Evolutionary conservation across 2,329 filamentous ascomycete genomes (phyloP), one percentile per base, ranked within the genome.

Genomic region (Didymella sp.): DNA sequence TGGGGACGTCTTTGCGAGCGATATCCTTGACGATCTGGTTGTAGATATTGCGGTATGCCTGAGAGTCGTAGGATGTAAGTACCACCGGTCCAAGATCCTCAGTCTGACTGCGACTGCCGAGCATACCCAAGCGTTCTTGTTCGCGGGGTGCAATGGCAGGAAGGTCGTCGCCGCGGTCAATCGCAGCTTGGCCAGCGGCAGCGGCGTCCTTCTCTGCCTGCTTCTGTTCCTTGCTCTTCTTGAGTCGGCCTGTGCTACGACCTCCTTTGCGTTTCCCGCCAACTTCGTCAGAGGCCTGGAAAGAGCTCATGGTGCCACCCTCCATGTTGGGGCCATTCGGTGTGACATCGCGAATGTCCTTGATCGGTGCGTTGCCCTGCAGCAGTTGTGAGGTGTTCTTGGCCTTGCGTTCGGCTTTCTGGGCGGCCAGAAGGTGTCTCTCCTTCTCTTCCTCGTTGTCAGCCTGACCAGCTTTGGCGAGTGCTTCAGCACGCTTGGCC

Each of bases 11-110:
- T 74, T 96, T 96, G 59, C 92, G 88, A 2, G 94, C 91, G 68
- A 99, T 87, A 71, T 99, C 95, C 63, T 94, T 90, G 89, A 92
- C 96, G 64, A 98, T 98, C 76, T 97, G 92, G 70, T 96, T 93
- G 76, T 97, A 97, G 56, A 99, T 94, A 76, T 96, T 93, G 71
- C 96, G 92, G 79, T 96, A 99, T 17, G 91, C 92, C 74, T 96
- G 96, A 47, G 92, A 95, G 64, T 91, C 88, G 77, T 91, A 95
- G 58, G 86, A 84, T 58, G 72, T 74, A 21, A 73, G 49, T 22
- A 73, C 72, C 3, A 67, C 70, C 0, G 81, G 70, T 4, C 69
- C 71, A 2, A 73, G 55, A 59, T 85, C 83, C 64, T 84, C 82
- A n/a, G 79, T 77, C 59, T 82, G 79, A 61, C 76, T 79, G 41